Conservation (phyloP, 2,329 filamentous ascomycete genomes). For the Lecanicillium sp. region DNA sequence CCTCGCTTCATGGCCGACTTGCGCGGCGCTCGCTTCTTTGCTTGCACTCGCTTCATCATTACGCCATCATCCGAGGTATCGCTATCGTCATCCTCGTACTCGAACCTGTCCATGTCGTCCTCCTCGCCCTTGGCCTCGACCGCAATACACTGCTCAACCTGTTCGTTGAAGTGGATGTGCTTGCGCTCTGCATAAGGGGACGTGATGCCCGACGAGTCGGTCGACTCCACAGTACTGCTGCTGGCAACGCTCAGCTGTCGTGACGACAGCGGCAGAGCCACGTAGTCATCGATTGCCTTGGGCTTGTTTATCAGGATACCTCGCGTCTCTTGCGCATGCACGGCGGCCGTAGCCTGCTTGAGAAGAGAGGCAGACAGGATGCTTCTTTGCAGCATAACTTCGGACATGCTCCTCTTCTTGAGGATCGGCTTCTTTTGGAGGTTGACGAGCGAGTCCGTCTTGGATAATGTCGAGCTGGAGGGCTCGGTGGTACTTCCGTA, state of each 20-base stretch:
- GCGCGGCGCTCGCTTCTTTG: constrained; percentile 47
- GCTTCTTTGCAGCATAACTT: constrained; percentile 86
- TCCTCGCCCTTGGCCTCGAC: constrained; percentile 79
- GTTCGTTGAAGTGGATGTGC: constrained; percentile 94
- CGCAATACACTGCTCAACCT: constrained; percentile 92
- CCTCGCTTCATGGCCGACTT: constrained; percentile 28
- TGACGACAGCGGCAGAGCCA: constrained; percentile 56
- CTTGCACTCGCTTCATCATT: constrained; percentile 67
- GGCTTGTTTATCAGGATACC: constrained; percentile 50
- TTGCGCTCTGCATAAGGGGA: constrained; percentile 61
- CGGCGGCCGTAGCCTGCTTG: constrained; percentile 79
- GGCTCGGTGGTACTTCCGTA: constrained; percentile 20
- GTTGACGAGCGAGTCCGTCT: constrained; percentile 57
- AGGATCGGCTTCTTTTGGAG: constrained; percentile 76
- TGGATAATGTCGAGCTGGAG: constrained; percentile 31
- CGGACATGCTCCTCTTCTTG: constrained; percentile 94
- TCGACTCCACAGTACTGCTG: constrained; percentile 54
- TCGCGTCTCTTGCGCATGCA: constrained; percentile 69
- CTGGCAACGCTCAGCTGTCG: constrained; percentile 54
- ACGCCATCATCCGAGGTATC: constrained; percentile 71
- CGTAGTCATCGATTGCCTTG: constrained; percentile 54
- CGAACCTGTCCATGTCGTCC: constrained; percentile 59
- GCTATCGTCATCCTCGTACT: constrained; percentile 45
- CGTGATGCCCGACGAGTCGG: constrained; percentile 61
- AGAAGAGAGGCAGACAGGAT: constrained; percentile 81